A percentile compares a stretch with the other conserved stretches of the same genome.
Evolutionary conservation across 1,284 basidiomycete species (phyloP).

Genomic region (Trametes pubescens): DNA sequence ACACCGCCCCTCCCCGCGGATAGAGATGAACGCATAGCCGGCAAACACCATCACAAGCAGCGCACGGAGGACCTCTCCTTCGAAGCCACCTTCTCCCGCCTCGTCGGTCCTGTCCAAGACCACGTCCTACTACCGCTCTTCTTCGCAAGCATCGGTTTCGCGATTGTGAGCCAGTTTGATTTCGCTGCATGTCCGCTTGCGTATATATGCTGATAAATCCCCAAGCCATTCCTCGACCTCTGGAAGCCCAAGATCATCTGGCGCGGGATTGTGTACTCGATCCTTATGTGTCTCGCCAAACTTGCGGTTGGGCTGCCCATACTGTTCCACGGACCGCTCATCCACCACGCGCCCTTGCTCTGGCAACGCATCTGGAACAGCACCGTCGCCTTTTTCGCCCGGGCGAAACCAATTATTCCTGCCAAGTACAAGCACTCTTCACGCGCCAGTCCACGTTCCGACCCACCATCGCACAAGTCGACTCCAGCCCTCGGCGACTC

Average conservation of each 20-base stretch:
- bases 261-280: conserved; percentile 56
- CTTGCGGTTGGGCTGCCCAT: conserved; percentile 39
- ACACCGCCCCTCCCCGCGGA: too few species aligned
- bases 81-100: conserved; percentile 41
- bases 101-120: conserved; percentile 45
- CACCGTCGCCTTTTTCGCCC: background rate
- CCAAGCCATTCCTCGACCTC: conserved; percentile 54
- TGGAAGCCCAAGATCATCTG: conserved; percentile 56
- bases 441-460: background rate
- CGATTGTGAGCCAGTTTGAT: conserved; percentile 45
- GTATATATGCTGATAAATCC: background rate
- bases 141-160: conserved; percentile 62
- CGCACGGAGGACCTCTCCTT: conserved; percentile 31
- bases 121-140: conserved; percentile 59
- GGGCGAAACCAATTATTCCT: background rate
- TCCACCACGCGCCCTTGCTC: background rate
- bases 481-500: background rate
- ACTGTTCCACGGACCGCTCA: conserved; percentile 23
- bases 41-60: too few species aligned
- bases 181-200: background rate
- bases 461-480: background rate
- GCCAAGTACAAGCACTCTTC: too few species aligned
- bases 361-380: background rate
- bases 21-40: background rate
- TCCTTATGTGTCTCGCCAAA: conserved; percentile 60